These are phyloP conservation scores for Cornus suecica DNA, from an alignment of 148 eudicot species.

Conservation along the genomic window DNA sequence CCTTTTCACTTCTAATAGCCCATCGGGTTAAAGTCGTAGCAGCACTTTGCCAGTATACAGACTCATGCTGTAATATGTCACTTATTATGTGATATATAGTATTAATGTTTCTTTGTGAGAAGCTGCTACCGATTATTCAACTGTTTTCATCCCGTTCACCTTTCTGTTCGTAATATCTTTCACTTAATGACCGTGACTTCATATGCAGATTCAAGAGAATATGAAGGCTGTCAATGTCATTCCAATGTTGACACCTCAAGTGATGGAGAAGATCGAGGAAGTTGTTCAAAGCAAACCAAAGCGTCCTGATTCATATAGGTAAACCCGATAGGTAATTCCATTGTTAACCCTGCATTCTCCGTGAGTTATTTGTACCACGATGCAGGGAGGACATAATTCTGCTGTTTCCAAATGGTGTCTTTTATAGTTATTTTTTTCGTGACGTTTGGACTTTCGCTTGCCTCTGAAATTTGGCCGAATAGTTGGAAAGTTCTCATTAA, in stretches of 20 bases:
- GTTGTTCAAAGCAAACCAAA: slow-evolving; percentile 89
- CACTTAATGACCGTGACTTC: slow-evolving; percentile 4
- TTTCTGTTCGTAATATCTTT: neutral
- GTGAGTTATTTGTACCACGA: too few species aligned
- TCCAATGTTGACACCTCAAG: slow-evolving; percentile 66
- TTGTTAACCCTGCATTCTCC: neutral
- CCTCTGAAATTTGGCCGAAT: neutral
- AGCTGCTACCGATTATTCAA: neutral
- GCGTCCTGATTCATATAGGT: slow-evolving; percentile 77
- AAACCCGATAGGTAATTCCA: slow-evolving; percentile 10
- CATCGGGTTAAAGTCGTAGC: too few species aligned
- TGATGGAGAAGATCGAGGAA: slow-evolving; percentile 86
- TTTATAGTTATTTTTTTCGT: neutral
- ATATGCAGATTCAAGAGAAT: slow-evolving; percentile 71
- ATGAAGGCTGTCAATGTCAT: slow-evolving; percentile 83
- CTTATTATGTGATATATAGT: too few species aligned
- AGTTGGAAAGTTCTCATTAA: too few species aligned
- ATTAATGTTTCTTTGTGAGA: neutral
- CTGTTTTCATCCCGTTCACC: too few species aligned
- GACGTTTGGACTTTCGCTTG: neutral
- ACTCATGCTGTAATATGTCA: too few species aligned
- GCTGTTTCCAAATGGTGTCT: neutral
- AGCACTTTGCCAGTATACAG: too few species aligned
- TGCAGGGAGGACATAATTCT: neutral
- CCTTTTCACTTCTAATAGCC: too few species aligned